Evolutionary conservation across 2,329 filamentous ascomycete genomes (phyloP), one percentile per base, ranked within the genome.

Genomic region (Colletotrichum lindemuthianum): DNA sequence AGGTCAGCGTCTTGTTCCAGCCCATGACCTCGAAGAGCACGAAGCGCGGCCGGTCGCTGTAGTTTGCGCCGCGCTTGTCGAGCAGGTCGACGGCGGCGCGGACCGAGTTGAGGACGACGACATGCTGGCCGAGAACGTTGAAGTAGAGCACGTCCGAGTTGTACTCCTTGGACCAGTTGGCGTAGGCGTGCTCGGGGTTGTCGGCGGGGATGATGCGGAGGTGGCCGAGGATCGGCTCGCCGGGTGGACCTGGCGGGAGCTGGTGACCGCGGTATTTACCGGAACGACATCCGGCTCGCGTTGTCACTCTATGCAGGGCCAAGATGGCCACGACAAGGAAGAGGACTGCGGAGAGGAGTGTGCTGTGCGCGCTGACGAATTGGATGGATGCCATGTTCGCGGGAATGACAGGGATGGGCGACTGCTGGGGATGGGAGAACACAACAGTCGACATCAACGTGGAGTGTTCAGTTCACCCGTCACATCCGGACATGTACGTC

Each of bases 141-240:
- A 74, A 67, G 48, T 72, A 69, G 11, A 76, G 71, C 2, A 76
- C 60, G 55, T 76, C 74, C 8, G 73, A 76, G 1, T 87, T 74
- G 91, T 91, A 76, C 90, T 75, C 63, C 11, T 70, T 63, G 1
- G 71, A 72, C 72, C 72, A 74, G 43, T 63, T 59, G 63, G 73
- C 72, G 58, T 75, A 77, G 6, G 69, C 69, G 49, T 72, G 71
- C 37, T 75, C 74, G 4, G 75, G 73, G 48, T 72, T 72, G 54
- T 73, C 68, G 3, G 70, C 69, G 0, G 76, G 82, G 10, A 81
- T 75, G 58, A 85, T 74, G 4, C 79, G 77, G 6, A 76, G 68
- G 54, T 81, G 81, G 4, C 83, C 82, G 6, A 81, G 71, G 12
- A 84, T 70, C 2, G 77, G 77, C 37, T 78, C 75, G 1, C 70